Evolutionary conservation across 352 stramenopile species (phyloP).

Genomic region (Pythium rishiriense): DNA sequence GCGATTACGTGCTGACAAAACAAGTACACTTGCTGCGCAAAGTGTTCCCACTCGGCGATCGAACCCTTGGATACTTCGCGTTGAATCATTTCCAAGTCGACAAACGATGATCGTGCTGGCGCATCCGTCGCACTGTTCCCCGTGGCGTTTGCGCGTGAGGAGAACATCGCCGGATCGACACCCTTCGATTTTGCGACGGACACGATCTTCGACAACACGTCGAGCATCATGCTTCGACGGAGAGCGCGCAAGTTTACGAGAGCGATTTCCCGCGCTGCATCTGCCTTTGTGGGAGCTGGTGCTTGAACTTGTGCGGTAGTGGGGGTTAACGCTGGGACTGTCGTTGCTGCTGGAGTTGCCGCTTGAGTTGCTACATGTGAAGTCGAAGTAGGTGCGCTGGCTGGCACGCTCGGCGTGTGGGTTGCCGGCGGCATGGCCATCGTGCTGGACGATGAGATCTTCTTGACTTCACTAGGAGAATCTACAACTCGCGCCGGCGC

Average conservation of each 20-base stretch:
- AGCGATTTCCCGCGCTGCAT: slow-evolving; percentile 37
- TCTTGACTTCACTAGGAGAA: not conserved
- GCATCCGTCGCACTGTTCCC: not conserved
- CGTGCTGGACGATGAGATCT: not conserved
- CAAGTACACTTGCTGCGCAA: slow-evolving; percentile 67
- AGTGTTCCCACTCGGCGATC: slow-evolving; percentile 65
- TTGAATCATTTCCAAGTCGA: slow-evolving; percentile 61
- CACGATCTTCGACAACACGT: slow-evolving; percentile 80
- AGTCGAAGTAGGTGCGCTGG: not conserved
- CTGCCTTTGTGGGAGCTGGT: slow-evolving; percentile 14
- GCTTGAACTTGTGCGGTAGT: not conserved
- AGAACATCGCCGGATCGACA: slow-evolving; percentile 63
- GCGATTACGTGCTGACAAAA: slow-evolving; percentile 78
- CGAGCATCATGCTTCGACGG: slow-evolving; percentile 71
- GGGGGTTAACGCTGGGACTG: not conserved
- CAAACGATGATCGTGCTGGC: slow-evolving; percentile 23
- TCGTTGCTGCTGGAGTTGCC: not conserved
- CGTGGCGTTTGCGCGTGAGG: slow-evolving; percentile 11
- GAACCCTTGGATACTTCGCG: slow-evolving; percentile 34
- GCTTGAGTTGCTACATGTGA: not conserved
- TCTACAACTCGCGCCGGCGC: not conserved
- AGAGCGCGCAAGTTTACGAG: slow-evolving; percentile 48
- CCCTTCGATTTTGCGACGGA: slow-evolving; percentile 76
- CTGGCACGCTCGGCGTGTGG: not conserved
- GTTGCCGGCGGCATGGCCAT: not conserved